phyloP scores from a whole-genome alignment of 2,329 filamentous ascomycete genomes.

The Colletotrichum cordylinicola region DNA sequence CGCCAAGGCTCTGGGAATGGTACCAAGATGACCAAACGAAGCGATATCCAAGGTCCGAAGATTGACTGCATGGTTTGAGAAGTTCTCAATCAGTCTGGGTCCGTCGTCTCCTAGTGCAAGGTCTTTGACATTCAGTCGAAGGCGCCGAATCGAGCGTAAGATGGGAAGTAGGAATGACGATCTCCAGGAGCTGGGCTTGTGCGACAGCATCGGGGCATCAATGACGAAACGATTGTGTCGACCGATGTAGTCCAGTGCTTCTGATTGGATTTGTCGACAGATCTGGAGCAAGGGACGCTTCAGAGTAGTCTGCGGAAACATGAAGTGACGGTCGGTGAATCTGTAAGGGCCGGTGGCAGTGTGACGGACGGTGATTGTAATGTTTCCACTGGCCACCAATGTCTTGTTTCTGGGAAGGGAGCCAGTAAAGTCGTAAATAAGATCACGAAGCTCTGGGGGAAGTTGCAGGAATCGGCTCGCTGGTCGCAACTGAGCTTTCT shows the following conservation, averaged over 20 bases:
- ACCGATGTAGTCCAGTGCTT: neutral
- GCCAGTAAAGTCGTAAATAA: neutral
- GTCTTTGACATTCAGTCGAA: neutral
- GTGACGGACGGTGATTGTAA: neutral
- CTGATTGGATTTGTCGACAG: neutral
- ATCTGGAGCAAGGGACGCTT: neutral
- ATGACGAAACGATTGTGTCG: neutral
- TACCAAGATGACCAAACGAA: neutral
- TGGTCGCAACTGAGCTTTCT: neutral
- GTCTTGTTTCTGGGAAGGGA: neutral
- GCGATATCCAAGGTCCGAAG: neutral
- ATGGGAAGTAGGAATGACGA: neutral
- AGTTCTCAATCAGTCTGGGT: neutral
- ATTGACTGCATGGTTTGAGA: neutral
- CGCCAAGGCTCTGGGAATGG: neutral
- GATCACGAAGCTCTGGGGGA: neutral
- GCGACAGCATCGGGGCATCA: neutral
- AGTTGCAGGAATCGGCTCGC: neutral
- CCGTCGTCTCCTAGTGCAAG: neutral
- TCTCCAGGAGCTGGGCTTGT: neutral
- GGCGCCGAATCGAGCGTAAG: neutral
- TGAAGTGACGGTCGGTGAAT: neutral
- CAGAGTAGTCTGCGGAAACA: neutral
- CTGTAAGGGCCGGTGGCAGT: neutral
- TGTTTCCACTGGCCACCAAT: neutral